Percentiles rank a stretch among this genome's conserved stretches.
phyloP scores from a whole-genome alignment of 2,329 filamentous ascomycete species.

The Penicillium sumatraense region DNA sequence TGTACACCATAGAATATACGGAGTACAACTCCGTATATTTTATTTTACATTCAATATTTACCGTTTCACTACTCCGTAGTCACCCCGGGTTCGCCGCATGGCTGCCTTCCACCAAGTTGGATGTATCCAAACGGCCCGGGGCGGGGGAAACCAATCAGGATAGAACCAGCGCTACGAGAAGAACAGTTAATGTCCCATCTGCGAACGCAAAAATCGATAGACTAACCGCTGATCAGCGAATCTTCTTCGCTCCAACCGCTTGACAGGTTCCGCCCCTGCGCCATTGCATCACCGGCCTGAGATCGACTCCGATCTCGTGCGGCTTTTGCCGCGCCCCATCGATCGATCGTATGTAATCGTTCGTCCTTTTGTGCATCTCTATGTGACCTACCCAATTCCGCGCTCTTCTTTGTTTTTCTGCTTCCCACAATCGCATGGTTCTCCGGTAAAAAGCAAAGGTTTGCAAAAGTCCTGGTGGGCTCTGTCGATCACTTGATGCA shows the following conservation, averaged over 20 bases:
- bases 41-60: no score
- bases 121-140: conserved; percentile 6
- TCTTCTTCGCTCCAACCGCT: conserved; percentile 13
- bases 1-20: not conserved
- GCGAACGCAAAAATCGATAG: conserved; percentile 23
- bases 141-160: not conserved
- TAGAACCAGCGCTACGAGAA: not conserved
- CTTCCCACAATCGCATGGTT: conserved; percentile 7
- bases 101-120: not conserved
- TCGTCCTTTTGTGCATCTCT: not conserved
- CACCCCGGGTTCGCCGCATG: not conserved
- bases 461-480: not conserved
- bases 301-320: conserved; percentile 21
- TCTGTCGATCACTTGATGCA: conserved; percentile 25
- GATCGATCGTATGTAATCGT: conserved; percentile 28
- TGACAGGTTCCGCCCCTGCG: conserved; percentile 13
- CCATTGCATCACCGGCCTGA: conserved; percentile 22
- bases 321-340: conserved; percentile 8
- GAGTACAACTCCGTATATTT: no score
- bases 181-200: not conserved
- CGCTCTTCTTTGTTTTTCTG: conserved; percentile 3
- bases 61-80: not conserved
- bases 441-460: not conserved
- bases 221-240: conserved; percentile 18
- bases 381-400: conserved; percentile 21